Evolutionary conservation across 2,329 filamentous ascomycete genomes (phyloP).

Genomic region (Incumbomyces lentus): DNA sequence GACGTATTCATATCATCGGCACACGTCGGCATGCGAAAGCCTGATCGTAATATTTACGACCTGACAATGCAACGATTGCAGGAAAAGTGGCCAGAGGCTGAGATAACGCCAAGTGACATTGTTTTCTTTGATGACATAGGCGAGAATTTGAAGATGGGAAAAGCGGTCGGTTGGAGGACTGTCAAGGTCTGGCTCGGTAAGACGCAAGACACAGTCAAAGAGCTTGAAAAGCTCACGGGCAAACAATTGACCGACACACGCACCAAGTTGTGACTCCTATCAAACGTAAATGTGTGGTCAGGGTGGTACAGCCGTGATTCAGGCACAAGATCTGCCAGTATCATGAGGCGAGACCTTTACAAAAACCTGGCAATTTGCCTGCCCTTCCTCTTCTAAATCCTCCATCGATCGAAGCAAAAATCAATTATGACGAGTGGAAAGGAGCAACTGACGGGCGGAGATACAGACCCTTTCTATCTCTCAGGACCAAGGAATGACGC

Average conservation of each 20-base stretch:
- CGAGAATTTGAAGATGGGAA: conserved; percentile 76
- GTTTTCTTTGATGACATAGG: conserved; percentile 92
- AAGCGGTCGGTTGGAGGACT: conserved; percentile 63
- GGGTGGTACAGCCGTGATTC: too few species aligned
- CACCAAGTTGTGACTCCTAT: background rate
- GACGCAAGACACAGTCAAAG: conserved; percentile 68
- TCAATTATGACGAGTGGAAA: too few species aligned
- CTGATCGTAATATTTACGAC: conserved; percentile 70
- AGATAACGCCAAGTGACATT: conserved; percentile 56
- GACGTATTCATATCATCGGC: conserved; percentile 83
- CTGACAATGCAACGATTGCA: conserved; percentile 59
- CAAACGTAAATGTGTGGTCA: too few species aligned
- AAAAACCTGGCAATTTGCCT: too few species aligned
- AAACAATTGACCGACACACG: background rate
- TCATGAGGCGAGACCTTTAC: too few species aligned
- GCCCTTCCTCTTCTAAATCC: too few species aligned
- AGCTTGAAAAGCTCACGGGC: conserved; percentile 67
- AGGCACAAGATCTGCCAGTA: too few species aligned
- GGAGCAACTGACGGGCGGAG: too few species aligned
- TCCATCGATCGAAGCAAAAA: too few species aligned
- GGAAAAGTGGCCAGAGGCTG: conserved; percentile 44
- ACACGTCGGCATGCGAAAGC: conserved; percentile 79
- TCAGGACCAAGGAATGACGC: too few species aligned
- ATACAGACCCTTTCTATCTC: too few species aligned
- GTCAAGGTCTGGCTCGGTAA: conserved; percentile 74